Evolutionary conservation across 2,329 filamentous ascomycete species (phyloP), one percentile per base, ranked within the genome.

Genomic region (Rhynchosporium graminicola): DNA sequence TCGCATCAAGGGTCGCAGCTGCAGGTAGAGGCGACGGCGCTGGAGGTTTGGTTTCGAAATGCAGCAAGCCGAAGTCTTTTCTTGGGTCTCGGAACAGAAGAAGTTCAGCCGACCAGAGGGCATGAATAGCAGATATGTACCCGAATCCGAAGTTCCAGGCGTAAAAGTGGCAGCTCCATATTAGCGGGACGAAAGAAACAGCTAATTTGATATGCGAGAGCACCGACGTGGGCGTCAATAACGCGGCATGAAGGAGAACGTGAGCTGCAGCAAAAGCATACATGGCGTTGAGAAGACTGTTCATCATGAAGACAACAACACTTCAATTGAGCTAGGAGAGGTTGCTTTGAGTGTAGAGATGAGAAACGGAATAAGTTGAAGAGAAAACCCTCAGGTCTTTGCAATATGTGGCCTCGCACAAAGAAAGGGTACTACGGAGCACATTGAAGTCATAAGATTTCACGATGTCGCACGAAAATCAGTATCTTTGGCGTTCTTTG

Each of bases 71-170:
- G 50, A 65, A 63, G 26, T 60, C 59, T 15, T 62, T 57, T 40
- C 61, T 42, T 10, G 57, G 59, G n/a, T 64, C 42, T 12, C 56
- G 62, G 20, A 63, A 63, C 1, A 63, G 38, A 3, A 66, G 59
- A 36, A 66, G 62, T 40, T 66, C 64, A 5, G 46, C 58, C 1
- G 61, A 50, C 64, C 64, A 66, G 4, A 66, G 48, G 9, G 54
- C 51, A 29, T 62, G 59, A 1, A 59, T 28, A 12, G 40, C 47
- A n/a, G 57, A 59, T 33, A 64, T 33, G 29, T 60, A 60, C 0
- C 64, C 64, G 20, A 66, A 31, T 12, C 62, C 62, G 10, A 40
- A 26, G n/a, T n/a, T 54, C 51, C 50, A 62, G 38, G 59, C 42
- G 33, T 59, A 64, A 40, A 61, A 56, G 40, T 66, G 48, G 13